phyloP scores from a whole-genome alignment of 352 stramenopile genomes.

The Phytopythium chamaehyphon region DNA sequence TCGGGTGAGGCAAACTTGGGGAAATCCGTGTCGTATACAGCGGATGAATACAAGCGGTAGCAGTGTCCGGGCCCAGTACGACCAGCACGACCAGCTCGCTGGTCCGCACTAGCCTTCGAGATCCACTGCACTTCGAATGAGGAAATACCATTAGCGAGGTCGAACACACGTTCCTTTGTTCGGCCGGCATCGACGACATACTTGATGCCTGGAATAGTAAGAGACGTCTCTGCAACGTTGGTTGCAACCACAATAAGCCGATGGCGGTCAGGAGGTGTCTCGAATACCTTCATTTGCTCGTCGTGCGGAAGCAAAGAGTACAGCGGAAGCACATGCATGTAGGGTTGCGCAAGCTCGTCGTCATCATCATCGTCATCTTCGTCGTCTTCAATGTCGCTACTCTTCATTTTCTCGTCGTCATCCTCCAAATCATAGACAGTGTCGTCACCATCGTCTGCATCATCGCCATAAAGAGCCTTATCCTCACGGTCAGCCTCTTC shows the following conservation, averaged over 20 bases:
- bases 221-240: slow-evolving; percentile 97
- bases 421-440: slow-evolving; percentile 47
- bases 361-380: slow-evolving; percentile 80
- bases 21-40: slow-evolving; percentile 95
- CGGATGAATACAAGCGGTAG: slow-evolving; percentile 97
- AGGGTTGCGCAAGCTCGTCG: slow-evolving; percentile 55
- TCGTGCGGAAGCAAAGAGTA: slow-evolving; percentile 97
- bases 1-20: slow-evolving; percentile 88
- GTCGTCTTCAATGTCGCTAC: slow-evolving; percentile 78
- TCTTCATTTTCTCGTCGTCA: slow-evolving; percentile 24
- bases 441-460: slow-evolving; percentile 29
- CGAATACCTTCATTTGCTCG: slow-evolving; percentile 91
- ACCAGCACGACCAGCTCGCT: slow-evolving; percentile 94
- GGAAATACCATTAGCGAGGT: slow-evolving; percentile 89
- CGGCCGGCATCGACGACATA: slow-evolving; percentile 97
- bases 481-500: slow-evolving; percentile 76
- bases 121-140: slow-evolving; percentile 93
- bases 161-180: slow-evolving; percentile 95
- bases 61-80: slow-evolving; percentile 96
- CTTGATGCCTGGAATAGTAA: slow-evolving; percentile 94
- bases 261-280: slow-evolving; percentile 83
- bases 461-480: slow-evolving; percentile 52
- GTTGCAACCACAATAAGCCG: slow-evolving; percentile 96
- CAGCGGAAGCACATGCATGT: slow-evolving; percentile 93
- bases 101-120: slow-evolving; percentile 79